Conservation (phyloP, 768 basidiomycete species). For the Psilocybe tampanensis region DNA sequence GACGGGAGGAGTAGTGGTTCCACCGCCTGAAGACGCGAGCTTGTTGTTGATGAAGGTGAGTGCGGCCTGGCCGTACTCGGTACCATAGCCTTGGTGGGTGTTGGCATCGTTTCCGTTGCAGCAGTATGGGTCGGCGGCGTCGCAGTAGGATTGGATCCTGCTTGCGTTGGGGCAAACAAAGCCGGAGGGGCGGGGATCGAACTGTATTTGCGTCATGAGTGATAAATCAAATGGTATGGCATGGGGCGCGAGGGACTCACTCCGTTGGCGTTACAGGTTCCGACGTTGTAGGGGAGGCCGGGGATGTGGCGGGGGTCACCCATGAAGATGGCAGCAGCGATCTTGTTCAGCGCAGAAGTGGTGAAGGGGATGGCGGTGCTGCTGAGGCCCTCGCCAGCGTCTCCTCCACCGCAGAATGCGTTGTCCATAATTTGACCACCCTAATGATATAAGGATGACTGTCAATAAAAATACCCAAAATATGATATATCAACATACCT, state of each 20-base stretch:
- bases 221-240: neutral
- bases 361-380: constrained; percentile 33
- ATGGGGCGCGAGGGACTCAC: constrained; percentile 22
- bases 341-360: constrained; percentile 29
- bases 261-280: constrained; percentile 31
- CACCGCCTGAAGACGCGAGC: constrained; percentile 21
- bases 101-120: constrained; percentile 31
- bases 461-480: neutral
- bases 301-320: constrained; percentile 34
- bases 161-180: constrained; percentile 14
- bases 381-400: constrained; percentile 30
- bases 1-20: constrained; percentile 6
- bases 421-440: constrained; percentile 37
- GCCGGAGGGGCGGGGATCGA: constrained; percentile 34
- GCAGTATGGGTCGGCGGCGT: constrained; percentile 35
- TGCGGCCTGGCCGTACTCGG: constrained; percentile 31
- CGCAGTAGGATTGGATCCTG: constrained; percentile 26
- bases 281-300: constrained; percentile 34
- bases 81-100: constrained; percentile 35
- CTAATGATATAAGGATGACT: constrained; percentile 10
- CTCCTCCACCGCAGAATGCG: constrained; percentile 35
- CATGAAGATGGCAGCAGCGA: constrained; percentile 37
- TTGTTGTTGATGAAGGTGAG: constrained; percentile 31
- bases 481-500: constrained; percentile 18
- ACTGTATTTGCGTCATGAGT: constrained; percentile 15